A percentile compares a stretch with the other conserved stretches of the same genome.
phyloP scores from a whole-genome alignment of 208 protist species.

The Acanthamoeba sp. region DNA sequence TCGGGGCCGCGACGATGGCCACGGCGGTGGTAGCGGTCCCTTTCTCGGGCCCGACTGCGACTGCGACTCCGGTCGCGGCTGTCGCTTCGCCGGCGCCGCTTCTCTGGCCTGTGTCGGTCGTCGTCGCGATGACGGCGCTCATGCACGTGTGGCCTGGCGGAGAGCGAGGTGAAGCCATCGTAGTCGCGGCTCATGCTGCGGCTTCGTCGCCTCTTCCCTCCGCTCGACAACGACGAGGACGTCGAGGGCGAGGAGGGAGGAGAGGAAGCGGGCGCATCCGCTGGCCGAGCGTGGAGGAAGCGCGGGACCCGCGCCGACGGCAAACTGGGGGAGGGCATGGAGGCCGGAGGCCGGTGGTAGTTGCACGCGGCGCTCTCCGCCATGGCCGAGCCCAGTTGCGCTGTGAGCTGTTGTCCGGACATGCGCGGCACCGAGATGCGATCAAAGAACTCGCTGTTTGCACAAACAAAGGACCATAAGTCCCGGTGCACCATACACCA shows the following conservation, averaged over 20 bases:
- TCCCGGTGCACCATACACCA: background rate
- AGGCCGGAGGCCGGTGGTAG: background rate
- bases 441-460: slow-evolving; percentile 7
- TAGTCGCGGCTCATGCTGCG: background rate
- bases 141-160: background rate
- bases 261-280: background rate
- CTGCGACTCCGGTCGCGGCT: background rate
- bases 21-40: background rate
- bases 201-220: background rate
- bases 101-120: background rate
- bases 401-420: background rate
- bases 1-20: background rate
- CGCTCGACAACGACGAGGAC: background rate
- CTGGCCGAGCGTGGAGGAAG: background rate
- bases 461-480: background rate
- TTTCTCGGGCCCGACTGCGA: background rate
- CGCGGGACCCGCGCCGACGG: background rate
- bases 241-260: background rate
- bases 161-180: background rate
- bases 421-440: background rate
- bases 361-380: background rate
- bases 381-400: background rate
- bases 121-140: background rate
- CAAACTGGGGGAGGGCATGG: background rate
- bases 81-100: background rate